Evolutionary conservation across 2,329 filamentous ascomycete genomes (phyloP), one percentile per base, ranked within the genome.

Genomic region (Neofusicoccum ribis): DNA sequence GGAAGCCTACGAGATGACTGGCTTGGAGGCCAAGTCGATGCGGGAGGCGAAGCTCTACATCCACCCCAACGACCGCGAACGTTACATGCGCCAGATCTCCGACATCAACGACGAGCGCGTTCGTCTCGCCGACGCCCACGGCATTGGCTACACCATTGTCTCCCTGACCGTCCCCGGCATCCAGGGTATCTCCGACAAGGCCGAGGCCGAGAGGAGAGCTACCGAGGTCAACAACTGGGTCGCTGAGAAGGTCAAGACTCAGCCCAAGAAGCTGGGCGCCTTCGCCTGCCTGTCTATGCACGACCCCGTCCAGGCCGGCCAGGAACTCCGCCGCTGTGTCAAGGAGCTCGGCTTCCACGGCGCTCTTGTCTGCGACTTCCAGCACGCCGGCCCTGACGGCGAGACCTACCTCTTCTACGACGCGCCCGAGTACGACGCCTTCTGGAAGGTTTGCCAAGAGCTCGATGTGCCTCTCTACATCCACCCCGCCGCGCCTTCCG

Each of bases 371-470:
- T 88, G 88, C 70, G 85, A 89, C 71, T 85, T 82, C 2, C 88
- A 90, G 71, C 83, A 84, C 34, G 81, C 85, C 15, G 86, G 86
- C 3, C 68, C 77, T 0, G 84, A 88, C 65, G 86, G 86, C 43
- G 85, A 88, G 64, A 82, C 83, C 27, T 84, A 87, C 79, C 78
- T 89, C 72, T 89, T 89, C 77, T 90, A 89, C 76, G 88, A 90
- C 70, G 78, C 81, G 8, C 80, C 83, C 0, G 82, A 85, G 66
- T 90, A 84, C 81, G 85, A 88, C 68, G 73, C 82, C 23, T 89
- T 90, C 80, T 89, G 87, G 87, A 71, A 79, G 12, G 83, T 82
- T 0, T 81, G 83, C 8, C 80, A 80, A 1, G 84, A 88, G 49
- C 82, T 90, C 0, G 85, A 89, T 65, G 86, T 89, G 0, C 87